These are phyloP conservation scores for Boletus eberwhitei DNA, from an alignment of 768 basidiomycete genomes.

Conservation along the genomic window DNA sequence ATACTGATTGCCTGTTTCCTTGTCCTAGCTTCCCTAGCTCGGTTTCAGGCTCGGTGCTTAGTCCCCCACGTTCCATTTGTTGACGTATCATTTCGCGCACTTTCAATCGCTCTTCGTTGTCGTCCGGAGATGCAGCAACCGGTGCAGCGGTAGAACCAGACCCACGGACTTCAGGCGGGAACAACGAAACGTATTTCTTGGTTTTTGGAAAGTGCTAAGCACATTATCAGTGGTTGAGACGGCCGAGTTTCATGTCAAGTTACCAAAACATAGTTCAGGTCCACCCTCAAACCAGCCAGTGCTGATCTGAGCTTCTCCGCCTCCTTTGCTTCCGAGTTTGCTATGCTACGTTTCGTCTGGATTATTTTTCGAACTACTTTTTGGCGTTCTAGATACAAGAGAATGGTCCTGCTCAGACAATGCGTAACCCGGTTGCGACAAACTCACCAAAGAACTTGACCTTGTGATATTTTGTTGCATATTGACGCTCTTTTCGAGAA, in stretches of 20 bases:
- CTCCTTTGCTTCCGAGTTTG: constrained; percentile 34
- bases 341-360: constrained; percentile 57
- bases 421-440: background rate
- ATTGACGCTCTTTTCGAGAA: constrained; percentile 63
- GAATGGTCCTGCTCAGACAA: background rate
- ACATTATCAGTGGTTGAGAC: constrained; percentile 1
- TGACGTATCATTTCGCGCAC: constrained; percentile 56
- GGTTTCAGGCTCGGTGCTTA: constrained; percentile 60
- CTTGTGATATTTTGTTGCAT: constrained; percentile 81
- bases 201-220: constrained; percentile 77
- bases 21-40: constrained; percentile 20
- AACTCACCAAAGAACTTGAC: constrained; percentile 91
- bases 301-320: constrained; percentile 42
- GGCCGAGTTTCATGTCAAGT: background rate
- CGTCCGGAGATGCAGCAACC: constrained; percentile 10
- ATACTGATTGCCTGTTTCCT: constrained; percentile 3
- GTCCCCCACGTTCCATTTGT: constrained; percentile 57
- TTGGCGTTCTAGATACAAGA: constrained; percentile 62
- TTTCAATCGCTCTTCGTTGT: constrained; percentile 53
- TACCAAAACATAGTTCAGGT: constrained; percentile 88
- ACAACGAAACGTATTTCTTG: constrained; percentile 87
- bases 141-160: constrained; percentile 9
- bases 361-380: constrained; percentile 78
- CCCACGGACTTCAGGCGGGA: constrained; percentile 59
- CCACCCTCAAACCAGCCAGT: constrained; percentile 68